These are phyloP conservation scores for Tolypocladium nubicola DNA, from an alignment of 2,329 filamentous ascomycete species.

Conservation along the genomic window DNA sequence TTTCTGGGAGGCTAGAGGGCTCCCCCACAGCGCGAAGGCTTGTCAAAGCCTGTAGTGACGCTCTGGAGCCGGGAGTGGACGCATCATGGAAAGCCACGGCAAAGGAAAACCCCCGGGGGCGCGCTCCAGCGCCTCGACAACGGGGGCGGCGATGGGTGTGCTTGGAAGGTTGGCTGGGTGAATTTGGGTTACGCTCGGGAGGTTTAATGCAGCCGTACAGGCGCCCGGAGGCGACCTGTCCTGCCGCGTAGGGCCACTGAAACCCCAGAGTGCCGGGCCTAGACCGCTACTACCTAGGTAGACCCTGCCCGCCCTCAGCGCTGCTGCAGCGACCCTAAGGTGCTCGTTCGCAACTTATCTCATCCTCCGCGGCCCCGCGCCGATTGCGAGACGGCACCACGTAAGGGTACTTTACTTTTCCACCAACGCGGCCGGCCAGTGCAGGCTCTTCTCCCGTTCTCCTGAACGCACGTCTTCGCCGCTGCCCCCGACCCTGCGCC, in stretches of 20 bases:
- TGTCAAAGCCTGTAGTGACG: slow-evolving; percentile 1
- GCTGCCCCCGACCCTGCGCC: not conserved
- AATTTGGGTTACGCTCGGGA: not conserved
- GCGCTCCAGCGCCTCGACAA: not conserved
- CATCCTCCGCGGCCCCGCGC: not conserved
- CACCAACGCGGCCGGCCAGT: not conserved
- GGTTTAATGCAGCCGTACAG: not conserved
- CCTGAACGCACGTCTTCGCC: not conserved
- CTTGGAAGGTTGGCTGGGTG: not conserved
- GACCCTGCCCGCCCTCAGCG: not conserved
- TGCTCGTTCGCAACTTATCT: not conserved
- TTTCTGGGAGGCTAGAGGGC: not conserved
- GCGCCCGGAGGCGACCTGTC: not conserved
- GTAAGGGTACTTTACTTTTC: not conserved
- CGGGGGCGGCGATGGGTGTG: not conserved
- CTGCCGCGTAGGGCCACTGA: not conserved
- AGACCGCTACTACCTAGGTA: not conserved
- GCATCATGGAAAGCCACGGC: not conserved
- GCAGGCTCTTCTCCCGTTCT: not conserved
- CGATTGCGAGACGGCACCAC: not conserved
- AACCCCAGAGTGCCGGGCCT: not conserved
- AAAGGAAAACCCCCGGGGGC: not conserved
- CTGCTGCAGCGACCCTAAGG: not conserved
- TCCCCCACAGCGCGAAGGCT: not conserved
- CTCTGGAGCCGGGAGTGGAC: slow-evolving; percentile 2